Evolutionary conservation across 768 basidiomycete species (phyloP).

Genomic region (Suillus plorans): DNA sequence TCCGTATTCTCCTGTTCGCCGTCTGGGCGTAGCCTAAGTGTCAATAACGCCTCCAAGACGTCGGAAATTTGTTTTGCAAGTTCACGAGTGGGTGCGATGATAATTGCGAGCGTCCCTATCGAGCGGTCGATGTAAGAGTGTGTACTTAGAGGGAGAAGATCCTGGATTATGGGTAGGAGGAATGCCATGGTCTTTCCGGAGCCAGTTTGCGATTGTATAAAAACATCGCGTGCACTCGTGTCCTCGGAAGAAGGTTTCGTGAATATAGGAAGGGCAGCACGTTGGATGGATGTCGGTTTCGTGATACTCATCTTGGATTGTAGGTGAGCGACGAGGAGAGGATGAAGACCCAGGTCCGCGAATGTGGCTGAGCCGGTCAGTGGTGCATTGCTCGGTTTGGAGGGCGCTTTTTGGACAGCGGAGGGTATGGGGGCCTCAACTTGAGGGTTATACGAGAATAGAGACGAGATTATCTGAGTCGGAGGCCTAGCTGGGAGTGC

Average conservation of each 20-base stretch:
- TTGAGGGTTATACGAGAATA: slow-evolving; percentile 84
- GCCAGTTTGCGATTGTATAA: slow-evolving; percentile 96
- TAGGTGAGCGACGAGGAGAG: slow-evolving; percentile 77
- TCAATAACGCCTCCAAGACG: slow-evolving; percentile 82
- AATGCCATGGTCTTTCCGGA: slow-evolving; percentile 96
- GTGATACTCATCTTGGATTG: slow-evolving; percentile 75
- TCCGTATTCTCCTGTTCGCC: slow-evolving; percentile 53
- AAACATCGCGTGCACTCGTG: slow-evolving; percentile 64
- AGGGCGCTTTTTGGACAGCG: slow-evolving; percentile 23
- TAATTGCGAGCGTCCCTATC: slow-evolving; percentile 91
- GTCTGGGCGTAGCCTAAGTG: slow-evolving; percentile 66
- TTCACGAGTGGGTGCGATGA: slow-evolving; percentile 94
- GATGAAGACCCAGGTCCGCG: slow-evolving; percentile 77
- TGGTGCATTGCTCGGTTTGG: slow-evolving; percentile 81
- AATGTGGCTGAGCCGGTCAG: slow-evolving; percentile 76
- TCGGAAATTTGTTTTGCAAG: slow-evolving; percentile 96
- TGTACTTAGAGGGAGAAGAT: slow-evolving; percentile 85
- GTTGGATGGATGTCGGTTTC: slow-evolving; percentile 90
- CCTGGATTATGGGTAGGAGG: slow-evolving; percentile 92
- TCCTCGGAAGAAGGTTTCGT: slow-evolving; percentile 41
- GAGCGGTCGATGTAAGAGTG: slow-evolving; percentile 93
- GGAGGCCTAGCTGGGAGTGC: slow-evolving; percentile 29
- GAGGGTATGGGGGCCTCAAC: slow-evolving; percentile 43
- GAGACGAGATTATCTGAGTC: slow-evolving; percentile 79
- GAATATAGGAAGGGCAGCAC: slow-evolving; percentile 65